A percentile compares a stretch with the other conserved stretches of the same genome.
These are phyloP conservation scores for Aquilaria yunnanensis DNA, from an alignment of 345 rosid species.

Conservation along the genomic window DNA sequence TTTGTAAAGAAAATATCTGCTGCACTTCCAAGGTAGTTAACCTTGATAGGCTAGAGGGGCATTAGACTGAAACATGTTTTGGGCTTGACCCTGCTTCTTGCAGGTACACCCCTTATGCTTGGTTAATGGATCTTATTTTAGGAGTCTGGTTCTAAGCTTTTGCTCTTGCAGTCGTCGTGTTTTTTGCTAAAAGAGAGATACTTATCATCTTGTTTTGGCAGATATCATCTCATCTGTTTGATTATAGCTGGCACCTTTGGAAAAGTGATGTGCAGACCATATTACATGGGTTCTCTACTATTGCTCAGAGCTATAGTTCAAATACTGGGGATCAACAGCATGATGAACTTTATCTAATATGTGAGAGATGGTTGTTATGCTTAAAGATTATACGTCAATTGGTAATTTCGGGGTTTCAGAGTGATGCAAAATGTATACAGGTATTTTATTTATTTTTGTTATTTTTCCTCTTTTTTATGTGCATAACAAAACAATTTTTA, in stretches of 20 bases:
- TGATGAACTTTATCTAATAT: conserved; percentile 71
- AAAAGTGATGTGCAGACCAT: conserved; percentile 87
- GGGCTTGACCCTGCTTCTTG: neutral
- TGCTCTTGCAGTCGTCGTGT: neutral
- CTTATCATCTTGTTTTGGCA: conserved; percentile 36
- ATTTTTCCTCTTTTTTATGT: neutral
- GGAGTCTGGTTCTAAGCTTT: conserved; percentile 13
- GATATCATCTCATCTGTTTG: conserved; percentile 86
- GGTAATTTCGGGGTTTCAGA: conserved; percentile 80
- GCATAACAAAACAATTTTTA: neutral
- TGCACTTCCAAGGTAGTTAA: neutral
- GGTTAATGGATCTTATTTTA: conserved; percentile 2
- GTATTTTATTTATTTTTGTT: conserved; percentile 27
- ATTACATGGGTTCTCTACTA: conserved; percentile 63
- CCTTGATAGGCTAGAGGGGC: neutral
- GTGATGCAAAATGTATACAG: conserved; percentile 81
- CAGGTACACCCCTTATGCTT: neutral
- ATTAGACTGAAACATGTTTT: neutral
- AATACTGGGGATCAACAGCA: conserved; percentile 52
- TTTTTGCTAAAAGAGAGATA: conserved; percentile 4
- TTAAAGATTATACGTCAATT: conserved; percentile 79
- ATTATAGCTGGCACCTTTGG: conserved; percentile 93
- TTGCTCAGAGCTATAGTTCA: conserved; percentile 46
- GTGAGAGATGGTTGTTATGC: conserved; percentile 96
- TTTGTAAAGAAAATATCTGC: neutral